Percentiles rank a stretch among this genome's conserved stretches.
Evolutionary conservation across 2,329 filamentous ascomycete species (phyloP).

Genomic region (Trichoderma hamatum): DNA sequence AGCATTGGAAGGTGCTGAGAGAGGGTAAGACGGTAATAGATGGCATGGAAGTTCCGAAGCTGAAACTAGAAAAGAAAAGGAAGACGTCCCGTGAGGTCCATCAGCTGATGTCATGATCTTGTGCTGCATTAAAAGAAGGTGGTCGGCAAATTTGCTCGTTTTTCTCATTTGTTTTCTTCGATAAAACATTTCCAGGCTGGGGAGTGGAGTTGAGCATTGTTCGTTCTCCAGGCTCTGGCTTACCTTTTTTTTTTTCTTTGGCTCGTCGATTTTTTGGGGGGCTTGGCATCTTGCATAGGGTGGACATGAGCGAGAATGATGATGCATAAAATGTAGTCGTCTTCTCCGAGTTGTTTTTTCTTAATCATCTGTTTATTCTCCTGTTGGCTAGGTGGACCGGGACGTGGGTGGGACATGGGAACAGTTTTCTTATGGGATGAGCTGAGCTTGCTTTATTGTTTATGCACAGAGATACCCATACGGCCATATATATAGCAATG

Average conservation of each 20-base stretch:
- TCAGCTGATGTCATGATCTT: conserved; percentile 3
- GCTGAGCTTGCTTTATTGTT: not conserved
- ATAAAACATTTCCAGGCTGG: not conserved
- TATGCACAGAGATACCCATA: conserved; percentile 19
- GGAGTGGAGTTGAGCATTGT: not conserved
- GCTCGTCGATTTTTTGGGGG: not conserved
- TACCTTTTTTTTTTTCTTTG: not conserved
- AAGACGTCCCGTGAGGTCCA: conserved; percentile 11
- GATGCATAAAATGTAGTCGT: not conserved
- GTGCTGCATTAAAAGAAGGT: not conserved
- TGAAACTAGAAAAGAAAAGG: conserved; percentile 30
- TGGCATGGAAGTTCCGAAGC: conserved; percentile 36
- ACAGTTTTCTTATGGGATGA: not conserved
- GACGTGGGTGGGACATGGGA: not conserved
- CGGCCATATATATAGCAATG: not conserved
- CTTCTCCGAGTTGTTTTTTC: not conserved
- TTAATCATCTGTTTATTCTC: not conserved
- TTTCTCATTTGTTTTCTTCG: not conserved
- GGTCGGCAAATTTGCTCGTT: not conserved
- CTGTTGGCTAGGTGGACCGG: not conserved
- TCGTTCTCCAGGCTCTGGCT: not conserved
- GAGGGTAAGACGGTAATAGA: conserved; percentile 37
- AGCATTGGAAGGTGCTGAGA: conserved; percentile 42
- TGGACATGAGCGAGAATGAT: not conserved
- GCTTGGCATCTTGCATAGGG: conserved; percentile 3